A percentile compares a stretch with the other conserved stretches of the same genome.
phyloP scores from a whole-genome alignment of 257 asterid species.

The Solanum commersonii region DNA sequence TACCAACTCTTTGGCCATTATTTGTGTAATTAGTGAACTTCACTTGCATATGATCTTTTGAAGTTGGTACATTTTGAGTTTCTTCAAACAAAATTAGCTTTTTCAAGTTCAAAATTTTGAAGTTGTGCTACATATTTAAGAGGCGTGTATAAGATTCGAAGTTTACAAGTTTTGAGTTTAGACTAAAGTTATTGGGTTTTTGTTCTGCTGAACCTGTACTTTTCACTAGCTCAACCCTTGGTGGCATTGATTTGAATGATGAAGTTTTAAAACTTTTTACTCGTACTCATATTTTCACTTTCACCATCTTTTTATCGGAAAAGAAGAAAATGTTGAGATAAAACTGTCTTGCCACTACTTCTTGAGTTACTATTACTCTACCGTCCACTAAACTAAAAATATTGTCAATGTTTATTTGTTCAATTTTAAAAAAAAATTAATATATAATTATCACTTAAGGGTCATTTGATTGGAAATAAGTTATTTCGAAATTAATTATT shows the following conservation, averaged over 20 bases:
- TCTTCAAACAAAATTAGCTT: not conserved
- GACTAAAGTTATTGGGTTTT: not conserved
- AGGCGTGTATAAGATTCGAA: not conserved
- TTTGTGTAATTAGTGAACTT: not conserved
- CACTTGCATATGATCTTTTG: not conserved
- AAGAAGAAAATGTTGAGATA: not conserved
- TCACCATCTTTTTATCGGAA: not conserved
- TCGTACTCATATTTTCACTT: not conserved
- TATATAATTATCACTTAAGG: not conserved
- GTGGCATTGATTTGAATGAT: not conserved
- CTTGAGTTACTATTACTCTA: not conserved
- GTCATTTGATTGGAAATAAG: not conserved
- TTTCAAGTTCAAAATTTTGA: not conserved
- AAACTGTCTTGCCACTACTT: not conserved
- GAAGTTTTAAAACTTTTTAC: not conserved
- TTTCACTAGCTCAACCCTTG: not conserved
- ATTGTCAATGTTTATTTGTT: not conserved
- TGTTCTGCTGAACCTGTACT: not conserved
- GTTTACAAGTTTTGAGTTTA: not conserved
- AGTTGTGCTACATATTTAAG: not conserved
- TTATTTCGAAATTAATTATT: too few species aligned
- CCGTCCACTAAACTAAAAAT: not conserved
- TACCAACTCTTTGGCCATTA: not conserved
- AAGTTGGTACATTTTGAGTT: not conserved
- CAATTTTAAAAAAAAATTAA: fast-evolving